Percentiles rank a stretch among this genome's conserved stretches.
phyloP scores from a whole-genome alignment of 805 yeast species.

The Metschnikowia santaceciliae region DNA sequence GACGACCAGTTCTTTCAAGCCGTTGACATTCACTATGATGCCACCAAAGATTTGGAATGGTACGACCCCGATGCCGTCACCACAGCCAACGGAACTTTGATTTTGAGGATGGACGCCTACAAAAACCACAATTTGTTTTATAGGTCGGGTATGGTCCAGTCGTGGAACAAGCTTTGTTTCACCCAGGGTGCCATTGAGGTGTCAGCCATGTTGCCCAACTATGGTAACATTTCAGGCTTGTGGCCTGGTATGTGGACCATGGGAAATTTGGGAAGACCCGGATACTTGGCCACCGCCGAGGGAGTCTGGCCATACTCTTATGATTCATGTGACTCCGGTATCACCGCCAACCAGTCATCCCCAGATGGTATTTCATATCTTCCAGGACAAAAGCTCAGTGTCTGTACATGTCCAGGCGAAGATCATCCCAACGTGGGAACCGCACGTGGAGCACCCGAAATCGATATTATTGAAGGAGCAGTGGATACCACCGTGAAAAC shows the following conservation, averaged over 20 bases:
- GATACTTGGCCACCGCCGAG: constrained; percentile 32
- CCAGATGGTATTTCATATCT: constrained; percentile 37
- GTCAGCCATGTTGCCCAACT: constrained; percentile 29
- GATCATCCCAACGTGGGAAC: constrained; percentile 36
- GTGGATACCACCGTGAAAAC: constrained; percentile 14
- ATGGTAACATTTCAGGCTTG: constrained; percentile 28
- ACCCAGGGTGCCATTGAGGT: constrained; percentile 33
- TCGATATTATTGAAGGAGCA: constrained; percentile 24
- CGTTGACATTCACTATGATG: constrained; percentile 38
- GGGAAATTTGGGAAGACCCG: constrained; percentile 37
- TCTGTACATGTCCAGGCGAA: constrained; percentile 32
- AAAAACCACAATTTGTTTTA: constrained; percentile 33
- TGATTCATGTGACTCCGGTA: constrained; percentile 35
- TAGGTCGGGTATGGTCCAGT: constrained; percentile 39
- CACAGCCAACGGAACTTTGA: constrained; percentile 36
- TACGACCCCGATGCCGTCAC: constrained; percentile 42
- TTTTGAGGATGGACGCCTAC: constrained; percentile 36
- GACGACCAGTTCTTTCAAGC: constrained; percentile 44
- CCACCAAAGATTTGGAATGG: constrained; percentile 43
- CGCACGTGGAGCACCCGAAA: constrained; percentile 38
- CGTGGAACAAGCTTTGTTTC: constrained; percentile 38
- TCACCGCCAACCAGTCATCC: constrained; percentile 37
- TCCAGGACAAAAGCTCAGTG: constrained; percentile 34
- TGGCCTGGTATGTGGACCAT: constrained; percentile 41
- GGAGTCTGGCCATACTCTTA: constrained; percentile 41